Evolutionary conservation across 768 basidiomycete species (phyloP).

Genomic region (Krasilnikovozyma curviuscula): DNA sequence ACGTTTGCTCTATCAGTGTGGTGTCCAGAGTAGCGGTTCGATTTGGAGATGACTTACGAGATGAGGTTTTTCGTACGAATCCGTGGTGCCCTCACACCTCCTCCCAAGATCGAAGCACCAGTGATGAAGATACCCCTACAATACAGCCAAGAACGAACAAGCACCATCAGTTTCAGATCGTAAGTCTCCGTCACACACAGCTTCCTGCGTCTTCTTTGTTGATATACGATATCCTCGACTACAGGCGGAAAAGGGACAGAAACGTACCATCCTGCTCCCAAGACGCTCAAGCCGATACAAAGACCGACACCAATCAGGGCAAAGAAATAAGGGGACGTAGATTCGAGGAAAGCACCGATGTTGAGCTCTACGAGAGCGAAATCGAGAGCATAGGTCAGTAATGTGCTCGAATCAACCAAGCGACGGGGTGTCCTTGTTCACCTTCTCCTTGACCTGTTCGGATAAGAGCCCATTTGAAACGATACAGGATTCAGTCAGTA

Average conservation of each 20-base stretch:
- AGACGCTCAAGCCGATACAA: conserved; percentile 78
- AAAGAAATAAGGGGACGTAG: conserved; percentile 86
- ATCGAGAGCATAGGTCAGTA: conserved; percentile 7
- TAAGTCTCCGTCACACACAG: neutral
- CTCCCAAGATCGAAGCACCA: conserved; percentile 87
- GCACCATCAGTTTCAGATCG: conserved; percentile 8
- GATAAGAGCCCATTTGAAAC: neutral
- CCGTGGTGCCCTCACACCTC: conserved; percentile 78
- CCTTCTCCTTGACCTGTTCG: conserved; percentile 13
- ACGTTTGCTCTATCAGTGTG: neutral
- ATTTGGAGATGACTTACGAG: conserved; percentile 36
- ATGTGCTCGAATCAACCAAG: neutral
- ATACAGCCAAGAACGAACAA: neutral
- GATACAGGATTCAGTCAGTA: neutral
- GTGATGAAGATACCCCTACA: conserved; percentile 92
- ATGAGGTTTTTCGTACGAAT: conserved; percentile 96
- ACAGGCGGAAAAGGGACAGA: neutral
- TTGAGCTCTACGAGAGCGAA: conserved; percentile 48
- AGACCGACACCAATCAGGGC: conserved; percentile 75
- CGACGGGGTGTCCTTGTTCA: neutral
- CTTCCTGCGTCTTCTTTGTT: neutral
- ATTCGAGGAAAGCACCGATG: conserved; percentile 78
- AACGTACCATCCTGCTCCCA: conserved; percentile 85
- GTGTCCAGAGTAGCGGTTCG: neutral
- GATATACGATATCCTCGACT: neutral